Evolutionary conservation across 768 basidiomycete species (phyloP).

Genomic region (Lepiota venenata): DNA sequence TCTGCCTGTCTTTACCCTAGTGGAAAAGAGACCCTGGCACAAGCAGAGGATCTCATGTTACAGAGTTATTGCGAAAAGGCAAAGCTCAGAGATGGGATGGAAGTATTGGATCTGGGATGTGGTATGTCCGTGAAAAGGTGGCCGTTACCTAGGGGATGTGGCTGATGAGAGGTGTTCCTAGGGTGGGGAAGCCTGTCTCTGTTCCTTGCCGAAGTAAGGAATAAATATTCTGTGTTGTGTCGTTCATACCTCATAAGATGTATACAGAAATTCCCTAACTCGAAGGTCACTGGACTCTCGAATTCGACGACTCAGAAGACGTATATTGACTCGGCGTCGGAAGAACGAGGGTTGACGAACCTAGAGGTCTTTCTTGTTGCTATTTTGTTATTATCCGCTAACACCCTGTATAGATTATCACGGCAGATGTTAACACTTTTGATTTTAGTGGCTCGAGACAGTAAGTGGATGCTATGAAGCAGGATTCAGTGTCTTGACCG

Average conservation of each 20-base stretch:
- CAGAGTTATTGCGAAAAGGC: conserved; percentile 68
- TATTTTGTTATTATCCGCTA: neutral
- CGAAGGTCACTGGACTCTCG: conserved; percentile 59
- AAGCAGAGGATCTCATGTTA: conserved; percentile 65
- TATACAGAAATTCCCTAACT: conserved; percentile 60
- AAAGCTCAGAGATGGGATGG: conserved; percentile 53
- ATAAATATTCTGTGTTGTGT: neutral
- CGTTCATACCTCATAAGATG: neutral
- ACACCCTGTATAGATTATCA: conserved; percentile 47
- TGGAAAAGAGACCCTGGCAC: conserved; percentile 52
- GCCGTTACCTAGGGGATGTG: neutral
- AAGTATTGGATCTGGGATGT: conserved; percentile 68
- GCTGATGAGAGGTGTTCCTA: conserved; percentile 16
- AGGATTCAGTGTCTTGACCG: neutral
- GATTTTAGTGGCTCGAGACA: conserved; percentile 48
- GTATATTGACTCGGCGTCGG: conserved; percentile 53
- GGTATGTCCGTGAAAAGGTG: conserved; percentile 28
- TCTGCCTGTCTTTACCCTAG: conserved; percentile 64
- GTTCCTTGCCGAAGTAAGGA: conserved; percentile 53
- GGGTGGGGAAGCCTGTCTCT: conserved; percentile 73
- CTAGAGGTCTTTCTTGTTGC: conserved; percentile 35
- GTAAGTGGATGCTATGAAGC: conserved; percentile 25
- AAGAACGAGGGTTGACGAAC: conserved; percentile 48
- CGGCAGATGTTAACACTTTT: conserved; percentile 62
- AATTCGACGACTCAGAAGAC: conserved; percentile 67